Evolutionary conservation across 2,329 filamentous ascomycete genomes (phyloP), one percentile per base, ranked within the genome.

Genomic region (Zymoseptoria ardabiliae): DNA sequence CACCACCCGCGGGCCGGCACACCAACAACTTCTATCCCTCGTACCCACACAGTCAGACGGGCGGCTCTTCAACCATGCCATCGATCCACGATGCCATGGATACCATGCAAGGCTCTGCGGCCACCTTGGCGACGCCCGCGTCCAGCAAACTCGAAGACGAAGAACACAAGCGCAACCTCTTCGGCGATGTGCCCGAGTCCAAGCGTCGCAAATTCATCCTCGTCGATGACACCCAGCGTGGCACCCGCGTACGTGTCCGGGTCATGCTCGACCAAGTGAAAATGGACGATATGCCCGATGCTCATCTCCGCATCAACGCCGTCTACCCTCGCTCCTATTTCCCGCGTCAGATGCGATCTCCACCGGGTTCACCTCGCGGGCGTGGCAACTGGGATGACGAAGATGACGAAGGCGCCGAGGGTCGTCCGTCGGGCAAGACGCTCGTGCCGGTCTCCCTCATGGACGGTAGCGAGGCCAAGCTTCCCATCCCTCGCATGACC

Each of bases 131-230:
- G 9, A 65, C 65, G 17, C 61, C 75, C 7, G 72, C 76, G 48
- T 75, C 74, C n/a, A 73, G 69, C 52, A 68, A 67, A 30, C 75
- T 82, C 65, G 79, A 82, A 60, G 78, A 81, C 62, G 80, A 86
- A 68, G 82, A 84, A 62, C 72, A 73, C 78, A 87, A 80, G 56
- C 82, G 85, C 17, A 85, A 86, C 54, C 83, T 97, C 51, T 97
- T 97, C 73, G 90, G 91, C 54, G 88, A 94, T 65, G 83, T 96
- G 56, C 91, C 92, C 1, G 91, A 94, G 69, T 86, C 88, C 56
- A 96, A 96, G 78, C 90, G 91, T 70, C 88, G 93, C 72, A 97
- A 97, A 75, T 97, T 97, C 75, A 96, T 97, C 67, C 84, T 97
- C 9, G 91, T 97, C 25, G 92, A 97, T 66, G 93, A 97, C 73